These are phyloP conservation scores for Mycena vitilis DNA, from an alignment of 768 basidiomycete genomes.

Conservation along the genomic window DNA sequence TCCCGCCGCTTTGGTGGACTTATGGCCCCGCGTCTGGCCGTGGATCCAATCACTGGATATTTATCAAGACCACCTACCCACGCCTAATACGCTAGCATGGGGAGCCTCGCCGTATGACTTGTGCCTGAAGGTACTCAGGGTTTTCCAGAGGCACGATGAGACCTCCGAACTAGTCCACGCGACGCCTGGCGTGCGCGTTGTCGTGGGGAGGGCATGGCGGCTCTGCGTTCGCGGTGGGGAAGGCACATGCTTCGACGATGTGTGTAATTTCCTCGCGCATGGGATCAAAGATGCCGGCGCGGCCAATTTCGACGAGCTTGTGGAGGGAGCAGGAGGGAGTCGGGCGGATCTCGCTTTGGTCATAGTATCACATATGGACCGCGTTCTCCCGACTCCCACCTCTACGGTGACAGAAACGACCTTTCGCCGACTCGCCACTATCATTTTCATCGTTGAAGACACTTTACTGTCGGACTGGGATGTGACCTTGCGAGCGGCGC, in stretches of 20 bases:
- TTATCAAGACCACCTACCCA: no score
- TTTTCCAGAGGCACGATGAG: no score
- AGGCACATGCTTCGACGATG: neutral
- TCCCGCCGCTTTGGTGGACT: no score
- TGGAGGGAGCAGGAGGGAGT: neutral
- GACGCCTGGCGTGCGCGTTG: no score
- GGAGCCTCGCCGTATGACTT: no score
- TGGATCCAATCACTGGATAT: no score
- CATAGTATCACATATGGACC: neutral
- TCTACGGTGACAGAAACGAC: neutral
- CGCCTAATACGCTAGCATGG: no score
- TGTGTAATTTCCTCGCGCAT: neutral
- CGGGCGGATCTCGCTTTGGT: neutral
- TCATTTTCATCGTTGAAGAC: neutral
- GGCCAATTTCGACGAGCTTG: neutral
- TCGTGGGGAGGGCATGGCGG: no score
- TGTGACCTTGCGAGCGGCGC: neutral
- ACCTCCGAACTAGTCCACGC: no score
- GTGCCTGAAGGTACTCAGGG: no score
- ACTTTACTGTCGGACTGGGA: neutral
- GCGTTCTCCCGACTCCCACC: neutral
- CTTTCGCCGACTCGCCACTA: neutral
- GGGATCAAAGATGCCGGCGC: neutral
- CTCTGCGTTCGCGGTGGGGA: no score
- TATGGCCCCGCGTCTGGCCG: no score